phyloP scores from a whole-genome alignment of 805 yeast species.

The Candida mattraensis region DNA sequence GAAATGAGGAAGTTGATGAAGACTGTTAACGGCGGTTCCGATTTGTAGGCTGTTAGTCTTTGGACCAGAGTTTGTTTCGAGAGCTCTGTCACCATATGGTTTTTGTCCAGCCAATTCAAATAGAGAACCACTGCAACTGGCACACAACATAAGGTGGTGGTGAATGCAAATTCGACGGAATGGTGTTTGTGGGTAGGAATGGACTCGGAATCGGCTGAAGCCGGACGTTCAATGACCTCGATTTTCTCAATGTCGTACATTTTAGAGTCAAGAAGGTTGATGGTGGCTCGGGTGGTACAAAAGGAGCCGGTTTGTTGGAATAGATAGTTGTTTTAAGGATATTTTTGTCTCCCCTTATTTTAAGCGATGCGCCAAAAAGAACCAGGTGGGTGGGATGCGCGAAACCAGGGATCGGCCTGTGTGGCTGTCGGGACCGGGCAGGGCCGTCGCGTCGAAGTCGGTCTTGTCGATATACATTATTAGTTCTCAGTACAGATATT shows the following conservation, averaged over 20 bases:
- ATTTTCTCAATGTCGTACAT: conserved; percentile 10
- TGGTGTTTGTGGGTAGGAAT: conserved; percentile 2
- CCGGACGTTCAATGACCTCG: conserved; percentile 4
- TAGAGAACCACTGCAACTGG: conserved; percentile 12
- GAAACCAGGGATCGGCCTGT: too few relatives aligned
- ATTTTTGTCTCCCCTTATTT: conserved; percentile 5
- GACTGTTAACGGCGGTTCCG: conserved; percentile 11
- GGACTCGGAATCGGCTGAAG: neutral
- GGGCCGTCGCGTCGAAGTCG: too few relatives aligned
- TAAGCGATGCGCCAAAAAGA: conserved; percentile 9
- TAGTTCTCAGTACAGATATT: conserved; percentile 78
- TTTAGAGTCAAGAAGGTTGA: too few relatives aligned
- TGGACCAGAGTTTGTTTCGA: conserved; percentile 8
- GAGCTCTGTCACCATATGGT: conserved; percentile 10
- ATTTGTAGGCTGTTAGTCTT: conserved; percentile 11
- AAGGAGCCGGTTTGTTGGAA: too few relatives aligned
- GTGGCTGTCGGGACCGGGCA: too few relatives aligned
- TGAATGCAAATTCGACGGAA: conserved; percentile 5
- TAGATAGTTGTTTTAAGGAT: too few relatives aligned
- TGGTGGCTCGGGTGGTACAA: too few relatives aligned
- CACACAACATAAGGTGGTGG: conserved; percentile 3
- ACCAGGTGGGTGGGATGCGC: too few relatives aligned
- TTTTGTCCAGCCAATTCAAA: conserved; percentile 15
- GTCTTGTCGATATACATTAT: neutral
- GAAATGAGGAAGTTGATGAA: conserved; percentile 15